phyloP scores from a whole-genome alignment of 2,329 filamentous ascomycete genomes.

The Eurotiales sp. region DNA sequence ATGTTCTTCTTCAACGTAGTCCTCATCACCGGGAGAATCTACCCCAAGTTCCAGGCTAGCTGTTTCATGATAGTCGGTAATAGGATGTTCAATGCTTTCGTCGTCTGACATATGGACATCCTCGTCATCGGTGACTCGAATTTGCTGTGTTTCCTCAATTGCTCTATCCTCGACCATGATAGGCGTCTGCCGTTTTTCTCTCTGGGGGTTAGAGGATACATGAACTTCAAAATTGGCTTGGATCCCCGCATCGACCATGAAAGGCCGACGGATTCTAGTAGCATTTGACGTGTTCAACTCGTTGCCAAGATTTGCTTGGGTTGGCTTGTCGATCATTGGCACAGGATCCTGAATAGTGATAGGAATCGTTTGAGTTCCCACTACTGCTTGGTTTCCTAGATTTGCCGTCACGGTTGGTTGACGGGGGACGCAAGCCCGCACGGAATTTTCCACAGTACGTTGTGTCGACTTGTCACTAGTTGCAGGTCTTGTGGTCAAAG shows the following conservation, averaged over 20 bases:
- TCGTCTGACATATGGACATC: background rate
- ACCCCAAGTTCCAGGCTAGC: slow-evolving; percentile 37
- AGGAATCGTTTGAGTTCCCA: background rate
- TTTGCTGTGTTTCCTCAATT: slow-evolving; percentile 8
- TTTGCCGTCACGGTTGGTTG: background rate
- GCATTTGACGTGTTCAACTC: background rate
- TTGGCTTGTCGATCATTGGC: background rate
- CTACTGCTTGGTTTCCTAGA: background rate
- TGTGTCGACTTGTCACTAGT: slow-evolving; percentile 4
- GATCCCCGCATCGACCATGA: background rate
- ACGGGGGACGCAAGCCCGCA: slow-evolving; percentile 2
- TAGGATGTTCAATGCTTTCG: slow-evolving; percentile 14
- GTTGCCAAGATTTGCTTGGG: slow-evolving; percentile 7
- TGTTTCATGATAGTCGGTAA: slow-evolving; percentile 26
- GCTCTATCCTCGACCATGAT: background rate
- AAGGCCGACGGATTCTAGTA: background rate
- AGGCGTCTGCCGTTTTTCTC: background rate
- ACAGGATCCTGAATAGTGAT: background rate
- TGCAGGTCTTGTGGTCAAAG: background rate
- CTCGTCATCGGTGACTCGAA: background rate
- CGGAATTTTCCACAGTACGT: slow-evolving; percentile 3
- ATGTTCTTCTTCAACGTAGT: background rate
- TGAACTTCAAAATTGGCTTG: background rate
- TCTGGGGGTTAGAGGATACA: background rate
- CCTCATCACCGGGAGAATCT: slow-evolving; percentile 15